Percentiles rank a stretch among this genome's conserved stretches.
These are phyloP conservation scores for Glonium stellatum DNA, from an alignment of 495 filamentous ascomycete species.

Conservation along the genomic window DNA sequence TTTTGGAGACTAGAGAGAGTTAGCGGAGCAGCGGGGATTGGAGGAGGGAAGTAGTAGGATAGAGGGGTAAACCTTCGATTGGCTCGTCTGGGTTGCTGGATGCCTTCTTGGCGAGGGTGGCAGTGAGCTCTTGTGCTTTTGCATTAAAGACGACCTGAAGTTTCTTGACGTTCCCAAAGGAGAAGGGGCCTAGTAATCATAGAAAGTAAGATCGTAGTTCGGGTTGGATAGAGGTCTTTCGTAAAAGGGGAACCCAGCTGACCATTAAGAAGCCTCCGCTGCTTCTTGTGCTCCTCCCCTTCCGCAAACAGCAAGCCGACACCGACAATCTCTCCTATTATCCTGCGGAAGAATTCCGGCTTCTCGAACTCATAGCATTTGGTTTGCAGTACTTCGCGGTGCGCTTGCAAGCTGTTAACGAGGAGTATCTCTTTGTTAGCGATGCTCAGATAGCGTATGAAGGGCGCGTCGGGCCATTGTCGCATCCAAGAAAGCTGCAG, in stretches of 20 bases:
- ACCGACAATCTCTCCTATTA: conserved; percentile 60
- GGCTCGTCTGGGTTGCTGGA: background rate
- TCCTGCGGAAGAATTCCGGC: conserved; percentile 48
- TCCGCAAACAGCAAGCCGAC: conserved; percentile 72
- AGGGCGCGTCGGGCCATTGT: conserved; percentile 67
- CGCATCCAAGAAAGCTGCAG: conserved; percentile 59
- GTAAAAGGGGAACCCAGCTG: background rate
- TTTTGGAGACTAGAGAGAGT: conserved; percentile 45
- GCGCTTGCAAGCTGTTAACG: conserved; percentile 52
- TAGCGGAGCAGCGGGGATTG: background rate
- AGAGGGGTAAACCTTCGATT: background rate
- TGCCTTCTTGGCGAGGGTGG: background rate
- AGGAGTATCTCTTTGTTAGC: conserved; percentile 66
- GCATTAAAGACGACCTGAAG: conserved; percentile 9
- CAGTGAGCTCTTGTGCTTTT: background rate
- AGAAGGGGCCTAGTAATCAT: conserved; percentile 4
- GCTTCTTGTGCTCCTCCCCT: conserved; percentile 67
- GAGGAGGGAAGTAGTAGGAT: background rate
- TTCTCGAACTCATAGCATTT: conserved; percentile 76
- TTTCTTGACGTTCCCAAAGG: conserved; percentile 8
- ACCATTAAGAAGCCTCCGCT: conserved; percentile 12
- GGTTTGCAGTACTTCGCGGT: conserved; percentile 50
- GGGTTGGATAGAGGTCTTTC: background rate
- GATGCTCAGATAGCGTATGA: conserved; percentile 64
- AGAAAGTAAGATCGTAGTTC: background rate